Base-by-base conservation (phyloP, 148 eudicot genomes). In the Chenopodium album region DNA sequence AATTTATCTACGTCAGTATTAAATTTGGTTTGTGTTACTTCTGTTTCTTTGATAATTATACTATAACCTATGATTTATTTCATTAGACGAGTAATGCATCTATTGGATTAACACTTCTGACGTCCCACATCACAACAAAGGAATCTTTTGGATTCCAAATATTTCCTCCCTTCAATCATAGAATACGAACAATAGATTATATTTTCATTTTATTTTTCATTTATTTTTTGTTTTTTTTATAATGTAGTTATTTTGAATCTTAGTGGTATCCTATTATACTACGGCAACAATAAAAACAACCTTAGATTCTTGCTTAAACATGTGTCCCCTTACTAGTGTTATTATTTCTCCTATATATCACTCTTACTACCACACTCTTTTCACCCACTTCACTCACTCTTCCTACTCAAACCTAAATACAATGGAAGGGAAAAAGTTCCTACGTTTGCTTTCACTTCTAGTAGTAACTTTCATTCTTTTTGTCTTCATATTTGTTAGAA, bases 351-450 rank as follows among this genome's bases (percentile, higher is more conserved):
- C 2, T 48, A 48, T 9, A 32, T 81, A 71, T 75, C 83, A 17
- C 31, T 29, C 70, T 37, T 76, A 44, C 26, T 82, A 44, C 47
- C 17, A 8, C n/a, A 63, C 60, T 20, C 54, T 62, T 50, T 63
- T 63, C 70, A 41, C 1, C 11, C 46, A 69, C 28, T 34, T 60
- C 59, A 26, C 70, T 60, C 46, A 59, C 59, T 37, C 56, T 46
- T 68, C 34, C 56, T 19, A 63, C 26, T 48, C 14, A 17, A 23
- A 50, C 17, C 9, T 32, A 26, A 4, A 13, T 48, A 47, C 56
- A 12, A 86, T 91, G 93, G 92, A 93, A 72, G 69, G 77, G 6
- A 87, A 76, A 69, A 80, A 76, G 16, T 76, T 85, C 86, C 75
- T 87, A 62, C 86, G 92, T 66, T 83, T 87, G 19, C 31, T 87